A percentile compares a stretch with the other conserved stretches of the same genome.
phyloP scores from a whole-genome alignment of 1,284 basidiomycete genomes.

The Malassezia slooffiae region DNA sequence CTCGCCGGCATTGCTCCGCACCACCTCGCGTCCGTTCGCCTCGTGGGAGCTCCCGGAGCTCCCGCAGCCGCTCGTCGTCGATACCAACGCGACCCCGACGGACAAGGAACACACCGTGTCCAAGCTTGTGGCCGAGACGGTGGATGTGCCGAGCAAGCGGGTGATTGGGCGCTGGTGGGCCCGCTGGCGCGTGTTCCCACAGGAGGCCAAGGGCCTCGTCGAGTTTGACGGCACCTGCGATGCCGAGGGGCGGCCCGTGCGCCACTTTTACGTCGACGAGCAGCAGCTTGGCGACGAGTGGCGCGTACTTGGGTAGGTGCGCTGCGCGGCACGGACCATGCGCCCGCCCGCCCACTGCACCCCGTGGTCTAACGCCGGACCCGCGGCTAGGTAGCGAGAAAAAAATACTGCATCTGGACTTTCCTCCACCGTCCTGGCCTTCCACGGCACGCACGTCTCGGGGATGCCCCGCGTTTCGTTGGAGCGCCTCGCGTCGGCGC shows the following conservation, averaged over 20 bases:
- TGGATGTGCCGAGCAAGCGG: slow-evolving; percentile 51
- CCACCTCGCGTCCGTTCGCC: slow-evolving; percentile 62
- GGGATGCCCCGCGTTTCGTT: no score
- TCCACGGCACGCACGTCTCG: no score
- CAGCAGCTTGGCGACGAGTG: slow-evolving; percentile 54
- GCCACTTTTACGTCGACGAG: slow-evolving; percentile 73
- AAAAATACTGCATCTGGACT: neutral
- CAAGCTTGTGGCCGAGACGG: slow-evolving; percentile 32
- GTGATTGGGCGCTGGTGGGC: slow-evolving; percentile 67
- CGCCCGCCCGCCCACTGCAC: no score
- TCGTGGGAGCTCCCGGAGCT: slow-evolving; percentile 52
- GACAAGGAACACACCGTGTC: slow-evolving; percentile 13
- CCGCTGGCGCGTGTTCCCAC: slow-evolving; percentile 56
- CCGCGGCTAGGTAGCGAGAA: no score
- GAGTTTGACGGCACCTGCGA: slow-evolving; percentile 18
- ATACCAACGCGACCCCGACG: neutral
- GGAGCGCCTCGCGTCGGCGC: slow-evolving; percentile 4
- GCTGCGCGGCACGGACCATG: no score
- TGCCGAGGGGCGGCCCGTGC: slow-evolving; percentile 40
- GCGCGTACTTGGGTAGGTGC: slow-evolving; percentile 26
- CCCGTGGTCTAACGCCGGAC: no score
- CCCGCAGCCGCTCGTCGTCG: slow-evolving; percentile 14
- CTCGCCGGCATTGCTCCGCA: slow-evolving; percentile 61
- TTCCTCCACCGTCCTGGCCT: no score
- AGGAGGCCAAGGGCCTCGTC: slow-evolving; percentile 54